Conservation (phyloP, 2,329 filamentous ascomycete genomes). For the Epichloe aotearoae region DNA sequence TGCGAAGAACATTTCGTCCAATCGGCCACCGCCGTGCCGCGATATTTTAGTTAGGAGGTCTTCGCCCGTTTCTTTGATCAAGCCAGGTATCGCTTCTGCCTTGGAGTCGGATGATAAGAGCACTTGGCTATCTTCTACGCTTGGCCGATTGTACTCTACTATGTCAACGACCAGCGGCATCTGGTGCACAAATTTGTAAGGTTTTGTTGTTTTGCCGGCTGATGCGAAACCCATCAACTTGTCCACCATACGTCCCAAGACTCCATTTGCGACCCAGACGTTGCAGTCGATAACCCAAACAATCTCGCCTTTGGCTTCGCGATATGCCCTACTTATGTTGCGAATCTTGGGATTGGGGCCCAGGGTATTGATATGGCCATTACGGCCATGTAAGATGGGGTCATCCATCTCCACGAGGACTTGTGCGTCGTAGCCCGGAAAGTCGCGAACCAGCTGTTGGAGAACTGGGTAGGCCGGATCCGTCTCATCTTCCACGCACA, state of each 20-base stretch:
- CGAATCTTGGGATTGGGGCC: conserved; percentile 98
- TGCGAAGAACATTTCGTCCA: conserved; percentile 92
- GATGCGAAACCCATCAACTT: conserved; percentile 57
- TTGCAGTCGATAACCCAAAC: conserved; percentile 97
- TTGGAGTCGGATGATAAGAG: conserved; percentile 23
- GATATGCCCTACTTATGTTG: conserved; percentile 87
- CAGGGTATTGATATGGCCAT: conserved; percentile 42
- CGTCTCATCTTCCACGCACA: conserved; percentile 62
- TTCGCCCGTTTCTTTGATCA: background rate
- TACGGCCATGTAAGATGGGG: conserved; percentile 45
- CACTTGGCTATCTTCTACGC: conserved; percentile 11
- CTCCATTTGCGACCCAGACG: conserved; percentile 73
- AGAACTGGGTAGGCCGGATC: conserved; percentile 73
- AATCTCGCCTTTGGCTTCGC: conserved; percentile 75
- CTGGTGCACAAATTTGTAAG: conserved; percentile 91
- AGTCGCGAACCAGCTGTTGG: conserved; percentile 57
- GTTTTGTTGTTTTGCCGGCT: conserved; percentile 32
- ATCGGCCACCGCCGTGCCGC: conserved; percentile 55
- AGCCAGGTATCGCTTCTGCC: conserved; percentile 8
- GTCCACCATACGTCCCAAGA: conserved; percentile 80
- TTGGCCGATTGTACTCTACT: conserved; percentile 17
- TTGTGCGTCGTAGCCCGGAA: conserved; percentile 55
- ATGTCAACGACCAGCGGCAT: conserved; percentile 80
- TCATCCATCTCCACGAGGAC: conserved; percentile 77
- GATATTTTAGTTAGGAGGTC: conserved; percentile 18